Percentiles rank a stretch among this genome's conserved stretches.
Conservation (phyloP, 2,329 filamentous ascomycete species). For the Exophiala spinifera region DNA sequence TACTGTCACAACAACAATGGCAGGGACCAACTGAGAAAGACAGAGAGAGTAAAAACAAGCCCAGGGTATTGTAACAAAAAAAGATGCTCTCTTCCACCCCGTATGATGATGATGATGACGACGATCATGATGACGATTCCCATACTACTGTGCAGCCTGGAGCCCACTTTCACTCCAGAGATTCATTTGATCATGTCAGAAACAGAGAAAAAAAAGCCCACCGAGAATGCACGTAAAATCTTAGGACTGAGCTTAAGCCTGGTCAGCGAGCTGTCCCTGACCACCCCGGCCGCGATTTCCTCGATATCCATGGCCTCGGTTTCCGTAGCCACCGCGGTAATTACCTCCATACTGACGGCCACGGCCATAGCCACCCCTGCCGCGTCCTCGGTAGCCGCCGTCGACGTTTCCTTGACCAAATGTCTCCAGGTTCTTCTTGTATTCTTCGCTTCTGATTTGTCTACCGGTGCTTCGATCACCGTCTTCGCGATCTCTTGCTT, state of each 20-base stretch:
- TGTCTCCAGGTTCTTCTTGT: conserved; percentile 94
- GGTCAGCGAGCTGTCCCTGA: conserved; percentile 12
- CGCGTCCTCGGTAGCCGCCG: conserved; percentile 74
- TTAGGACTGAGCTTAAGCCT: conserved; percentile 13
- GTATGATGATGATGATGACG: no score
- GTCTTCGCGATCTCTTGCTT: conserved; percentile 82
- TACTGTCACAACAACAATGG: no score
- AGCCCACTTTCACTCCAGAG: no score
- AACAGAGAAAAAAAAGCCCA: not conserved
- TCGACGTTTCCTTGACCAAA: conserved; percentile 97
- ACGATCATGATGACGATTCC: no score
- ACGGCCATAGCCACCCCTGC: conserved; percentile 64
- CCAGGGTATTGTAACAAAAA: no score
- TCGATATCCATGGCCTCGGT: conserved; percentile 26
- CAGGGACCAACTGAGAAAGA: no score
- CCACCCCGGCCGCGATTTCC: conserved; percentile 25
- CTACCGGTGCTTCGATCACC: conserved; percentile 67
- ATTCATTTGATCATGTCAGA: no score
- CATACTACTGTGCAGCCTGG: no score
- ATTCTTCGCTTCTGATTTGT: conserved; percentile 88
- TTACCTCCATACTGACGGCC: conserved; percentile 51
- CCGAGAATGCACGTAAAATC: not conserved
- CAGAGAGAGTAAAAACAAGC: no score
- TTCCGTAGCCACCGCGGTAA: conserved; percentile 42
- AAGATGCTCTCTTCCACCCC: no score